Base-by-base conservation (phyloP, 202 grass and related monocot species). In the Cymbopogon flexuosus region DNA sequence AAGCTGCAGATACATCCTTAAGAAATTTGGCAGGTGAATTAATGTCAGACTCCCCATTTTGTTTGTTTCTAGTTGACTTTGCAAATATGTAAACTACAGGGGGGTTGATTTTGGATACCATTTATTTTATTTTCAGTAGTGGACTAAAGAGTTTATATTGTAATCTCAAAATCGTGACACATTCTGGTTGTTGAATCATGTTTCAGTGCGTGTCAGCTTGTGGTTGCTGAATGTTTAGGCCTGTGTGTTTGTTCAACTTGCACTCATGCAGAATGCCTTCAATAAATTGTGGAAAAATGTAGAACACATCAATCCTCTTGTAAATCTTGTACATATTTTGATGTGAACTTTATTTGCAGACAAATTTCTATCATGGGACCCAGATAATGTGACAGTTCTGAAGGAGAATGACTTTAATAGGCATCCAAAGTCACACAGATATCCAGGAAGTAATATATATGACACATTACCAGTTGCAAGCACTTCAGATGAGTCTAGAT, bases 1-100 rank as follows among this genome's bases (percentile, higher is more conserved):
- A 84, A 83, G 92, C 95, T 86, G 88, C 95, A 42, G 92, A 94
- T 40, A 82, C 88, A 24, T 94, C 95, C 81, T 87, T 98, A 73
- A 83, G 85, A 79, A 89, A 89, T 77, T 77, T 94, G 49, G 89
- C 95, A 68, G 75, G 95, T 98, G 87, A 80, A 39, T 85, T 83
- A 36, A 24, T 62, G 18, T 49, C 62, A 5, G 24, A 61, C 60
- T 46, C 8, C 24, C 22, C 41, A 57, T 5, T 81, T 59, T 58
- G 35, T 78, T 66, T 27, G 71, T 65, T 69, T 81, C 36, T 37
- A 41, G 2, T 41, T 68, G 36, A 10, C 36, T 41, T 68, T 23
- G 42, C 18, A 65, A 78, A 72, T 77, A 41, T 77, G 73, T 27
- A 65, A 74, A 12, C 14, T 66, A 45, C 5, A 27, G 23, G 13